These are phyloP conservation scores for Trypanosoma congolense DNA, from an alignment of 208 protist genomes.

Conservation along the genomic window DNA sequence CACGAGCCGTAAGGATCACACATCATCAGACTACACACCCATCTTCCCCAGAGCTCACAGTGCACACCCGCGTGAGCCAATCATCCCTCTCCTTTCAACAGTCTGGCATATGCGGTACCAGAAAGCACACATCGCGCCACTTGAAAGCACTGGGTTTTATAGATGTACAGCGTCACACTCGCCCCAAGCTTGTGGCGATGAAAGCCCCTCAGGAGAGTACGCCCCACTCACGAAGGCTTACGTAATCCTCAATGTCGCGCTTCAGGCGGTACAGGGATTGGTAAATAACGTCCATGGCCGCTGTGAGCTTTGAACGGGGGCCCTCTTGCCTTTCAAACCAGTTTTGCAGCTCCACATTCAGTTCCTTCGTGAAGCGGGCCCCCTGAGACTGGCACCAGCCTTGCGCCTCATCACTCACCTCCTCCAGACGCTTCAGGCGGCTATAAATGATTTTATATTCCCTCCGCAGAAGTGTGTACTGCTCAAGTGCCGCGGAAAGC, in stretches of 20 bases:
- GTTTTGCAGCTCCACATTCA: conserved; percentile 15
- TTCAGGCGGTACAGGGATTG: conserved; percentile 36
- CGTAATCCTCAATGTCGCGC: conserved; percentile 54
- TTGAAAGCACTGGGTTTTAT: too few relatives aligned
- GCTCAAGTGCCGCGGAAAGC: conserved; percentile 6
- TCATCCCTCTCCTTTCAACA: too few relatives aligned
- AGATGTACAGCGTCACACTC: too few relatives aligned
- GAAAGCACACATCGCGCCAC: background rate
- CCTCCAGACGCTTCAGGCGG: conserved; percentile 14
- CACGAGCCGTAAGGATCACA: too few relatives aligned
- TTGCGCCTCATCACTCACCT: conserved; percentile 20
- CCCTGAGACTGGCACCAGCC: conserved; percentile 18
- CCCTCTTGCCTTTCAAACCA: conserved; percentile 28
- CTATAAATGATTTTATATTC: conserved; percentile 16
- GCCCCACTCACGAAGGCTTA: conserved; percentile 41
- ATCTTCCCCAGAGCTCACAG: too few relatives aligned
- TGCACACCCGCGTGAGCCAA: too few relatives aligned
- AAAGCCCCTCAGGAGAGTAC: conserved; percentile 22
- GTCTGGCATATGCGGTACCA: background rate
- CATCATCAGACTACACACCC: too few relatives aligned
- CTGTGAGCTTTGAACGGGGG: conserved; percentile 1
- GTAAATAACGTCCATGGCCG: conserved; percentile 26
- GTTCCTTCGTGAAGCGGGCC: conserved; percentile 11
- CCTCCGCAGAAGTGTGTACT: conserved; percentile 20
- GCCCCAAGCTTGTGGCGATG: too few relatives aligned